Percentiles rank a stretch among this genome's conserved stretches.
phyloP scores from a whole-genome alignment of 805 yeast species.

The Kuraishia hungarica region DNA sequence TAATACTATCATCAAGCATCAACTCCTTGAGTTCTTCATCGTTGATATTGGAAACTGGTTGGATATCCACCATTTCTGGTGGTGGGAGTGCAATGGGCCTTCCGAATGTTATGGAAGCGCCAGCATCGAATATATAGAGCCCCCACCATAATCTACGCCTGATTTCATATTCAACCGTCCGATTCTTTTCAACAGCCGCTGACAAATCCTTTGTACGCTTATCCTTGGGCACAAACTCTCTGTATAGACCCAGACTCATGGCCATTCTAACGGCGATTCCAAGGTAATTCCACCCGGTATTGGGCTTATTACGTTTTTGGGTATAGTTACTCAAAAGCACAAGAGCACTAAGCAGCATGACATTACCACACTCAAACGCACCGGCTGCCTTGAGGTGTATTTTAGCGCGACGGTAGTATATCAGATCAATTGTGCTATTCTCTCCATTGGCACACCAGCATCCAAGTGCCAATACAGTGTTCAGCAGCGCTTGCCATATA shows the following conservation, averaged over 20 bases:
- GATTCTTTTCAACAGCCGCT: not conserved
- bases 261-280: conserved; percentile 65
- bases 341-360: conserved; percentile 43
- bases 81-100: conserved; percentile 50
- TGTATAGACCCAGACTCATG: conserved; percentile 51
- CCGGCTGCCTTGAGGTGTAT: conserved; percentile 23
- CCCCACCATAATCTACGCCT: conserved; percentile 61
- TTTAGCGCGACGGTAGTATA: conserved; percentile 46
- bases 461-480: conserved; percentile 58
- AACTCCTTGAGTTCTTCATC: conserved; percentile 1
- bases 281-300: conserved; percentile 60
- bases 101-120: conserved; percentile 57
- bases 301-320: conserved; percentile 57
- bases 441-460: conserved; percentile 60
- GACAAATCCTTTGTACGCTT: not conserved
- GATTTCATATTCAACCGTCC: not conserved
- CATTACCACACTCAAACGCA: conserved; percentile 53
- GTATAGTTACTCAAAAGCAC: conserved; percentile 50
- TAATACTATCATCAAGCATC: not conserved
- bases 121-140: conserved; percentile 51
- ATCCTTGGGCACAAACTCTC: conserved; percentile 33
- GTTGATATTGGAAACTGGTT: conserved; percentile 1
- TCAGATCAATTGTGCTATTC: conserved; percentile 34
- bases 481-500: conserved; percentile 32
- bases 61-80: not conserved